These are phyloP conservation scores for Combretum micranthum DNA, from an alignment of 345 rosid genomes.

Conservation along the genomic window DNA sequence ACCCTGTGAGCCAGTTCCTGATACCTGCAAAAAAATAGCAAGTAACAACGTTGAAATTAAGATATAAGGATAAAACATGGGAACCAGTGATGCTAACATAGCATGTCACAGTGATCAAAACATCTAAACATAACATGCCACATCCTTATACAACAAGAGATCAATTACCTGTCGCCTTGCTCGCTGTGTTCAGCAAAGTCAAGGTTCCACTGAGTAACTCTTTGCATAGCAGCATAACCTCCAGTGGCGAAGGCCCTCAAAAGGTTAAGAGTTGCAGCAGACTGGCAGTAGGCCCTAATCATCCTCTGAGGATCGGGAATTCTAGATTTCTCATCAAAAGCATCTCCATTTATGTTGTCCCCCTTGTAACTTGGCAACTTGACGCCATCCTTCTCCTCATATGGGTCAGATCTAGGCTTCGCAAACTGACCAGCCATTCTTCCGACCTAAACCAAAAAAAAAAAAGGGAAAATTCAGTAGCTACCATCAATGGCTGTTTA, in stretches of 20 bases:
- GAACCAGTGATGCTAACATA: not conserved
- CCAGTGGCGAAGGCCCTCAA: slow-evolving; percentile 25
- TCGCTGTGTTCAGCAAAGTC: slow-evolving; percentile 25
- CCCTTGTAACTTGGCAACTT: slow-evolving; percentile 26
- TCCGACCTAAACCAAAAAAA: slow-evolving; percentile 19
- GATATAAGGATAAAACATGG: not conserved
- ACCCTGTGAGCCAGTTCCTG: slow-evolving; percentile 25
- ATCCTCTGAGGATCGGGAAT: slow-evolving; percentile 25
- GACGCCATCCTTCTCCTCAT: slow-evolving; percentile 21
- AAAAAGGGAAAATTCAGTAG: no score
- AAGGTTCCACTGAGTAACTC: slow-evolving; percentile 26
- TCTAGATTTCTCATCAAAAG: slow-evolving; percentile 22
- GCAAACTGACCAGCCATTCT: slow-evolving; percentile 30
- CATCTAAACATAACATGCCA: not conserved
- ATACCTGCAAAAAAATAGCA: slow-evolving; percentile 12
- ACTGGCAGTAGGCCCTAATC: slow-evolving; percentile 23
- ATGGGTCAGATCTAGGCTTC: slow-evolving; percentile 20
- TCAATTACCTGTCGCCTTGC: slow-evolving; percentile 18
- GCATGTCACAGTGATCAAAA: not conserved
- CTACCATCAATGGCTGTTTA: not conserved
- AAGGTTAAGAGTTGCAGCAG: slow-evolving; percentile 22
- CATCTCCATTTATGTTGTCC: slow-evolving; percentile 24
- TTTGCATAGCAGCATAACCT: slow-evolving; percentile 27
- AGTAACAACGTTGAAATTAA: not conserved
- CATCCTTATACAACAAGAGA: not conserved